Evolutionary conservation across 306 rosid species (phyloP).

Genomic region (Dalbergia cochinchinensis): DNA sequence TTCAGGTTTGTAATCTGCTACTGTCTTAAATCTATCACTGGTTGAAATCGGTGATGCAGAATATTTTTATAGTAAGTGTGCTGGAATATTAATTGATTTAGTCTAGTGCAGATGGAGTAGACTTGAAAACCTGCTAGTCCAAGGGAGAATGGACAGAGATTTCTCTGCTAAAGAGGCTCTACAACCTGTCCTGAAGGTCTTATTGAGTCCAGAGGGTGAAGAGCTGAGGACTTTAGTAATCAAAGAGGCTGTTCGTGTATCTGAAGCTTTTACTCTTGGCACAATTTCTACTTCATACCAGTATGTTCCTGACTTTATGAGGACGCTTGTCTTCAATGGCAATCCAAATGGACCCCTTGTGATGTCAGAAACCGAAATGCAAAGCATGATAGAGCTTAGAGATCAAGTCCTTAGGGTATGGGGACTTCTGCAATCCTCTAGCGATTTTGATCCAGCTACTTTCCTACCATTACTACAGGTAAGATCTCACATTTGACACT

Average conservation of each 20-base stretch:
- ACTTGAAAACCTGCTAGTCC: slow-evolving; percentile 86
- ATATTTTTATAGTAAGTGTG: slow-evolving; percentile 33
- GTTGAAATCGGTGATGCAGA: slow-evolving; percentile 37
- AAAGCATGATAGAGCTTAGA: slow-evolving; percentile 77
- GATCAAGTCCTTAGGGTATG: slow-evolving; percentile 83
- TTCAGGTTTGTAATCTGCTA: slow-evolving; percentile 69
- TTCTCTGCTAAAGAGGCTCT: slow-evolving; percentile 89
- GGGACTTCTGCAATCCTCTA: slow-evolving; percentile 75
- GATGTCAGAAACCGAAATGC: slow-evolving; percentile 67
- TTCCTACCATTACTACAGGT: slow-evolving; percentile 87
- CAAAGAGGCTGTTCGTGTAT: slow-evolving; percentile 86
- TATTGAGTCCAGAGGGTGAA: slow-evolving; percentile 88
- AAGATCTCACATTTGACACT: slow-evolving; percentile 39
- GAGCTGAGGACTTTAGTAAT: slow-evolving; percentile 72
- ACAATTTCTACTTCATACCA: slow-evolving; percentile 68
- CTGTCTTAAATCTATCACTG: slow-evolving; percentile 35
- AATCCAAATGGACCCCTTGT: slow-evolving; percentile 67
- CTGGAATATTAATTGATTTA: slow-evolving; percentile 52
- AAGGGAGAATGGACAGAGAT: slow-evolving; percentile 89
- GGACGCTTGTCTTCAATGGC: slow-evolving; percentile 63
- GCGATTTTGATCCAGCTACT: slow-evolving; percentile 75
- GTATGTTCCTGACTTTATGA: slow-evolving; percentile 72
- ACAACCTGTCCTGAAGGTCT: slow-evolving; percentile 88
- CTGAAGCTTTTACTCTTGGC: slow-evolving; percentile 80
- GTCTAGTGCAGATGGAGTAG: slow-evolving; percentile 82